Evolutionary conservation across 1,284 basidiomycete genomes (phyloP), one percentile per base, ranked within the genome.

Genomic region (Porogramme epimiltina): DNA sequence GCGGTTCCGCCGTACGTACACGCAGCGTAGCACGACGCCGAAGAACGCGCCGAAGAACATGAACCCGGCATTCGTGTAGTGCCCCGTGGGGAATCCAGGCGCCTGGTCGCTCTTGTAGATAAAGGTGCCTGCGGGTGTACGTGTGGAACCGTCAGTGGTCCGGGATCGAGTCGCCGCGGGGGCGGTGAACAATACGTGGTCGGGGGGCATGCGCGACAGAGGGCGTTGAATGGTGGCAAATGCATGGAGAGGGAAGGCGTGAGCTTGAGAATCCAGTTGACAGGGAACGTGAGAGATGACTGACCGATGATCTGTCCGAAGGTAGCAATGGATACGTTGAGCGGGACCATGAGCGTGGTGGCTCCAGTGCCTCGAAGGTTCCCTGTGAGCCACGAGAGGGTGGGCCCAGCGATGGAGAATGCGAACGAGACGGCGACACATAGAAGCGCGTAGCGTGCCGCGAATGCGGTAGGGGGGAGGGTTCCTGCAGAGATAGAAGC

Each of bases 81-180:
- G 70, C 18, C 70, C 70, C 15, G 70, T 72, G 10, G 65, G 68
- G 51, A 69, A 72, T 11, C 66, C 61, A 4, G 58, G 58, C 1
- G 63, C 63, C 55, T 72, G 67, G 20, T 58, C 49, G 16, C 66
- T 60, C 57, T 70, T 72, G 62, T 72, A 73, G n/a, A 73, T 72
- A 63, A 68, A 72, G 20, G 71, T 62, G 9, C 71, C 71, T 55
- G 46, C 43, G 43, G 23, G 22, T 31, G 9, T 15, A 37, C 13
- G 16, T 18, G 34, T 5, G 8, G 34, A 9, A 37, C 9, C 9
- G 34, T 13, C 34, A 37, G n/a, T n/a, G n/a, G n/a, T 19, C 16
- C 18, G 11, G 38, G 16, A 42, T 8, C 11, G 42, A n/a, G 25
- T 19, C 10, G n/a, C 33, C n/a, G n/a, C n/a, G n/a, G n/a, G n/a